Conservation (phyloP, 208 protist genomes). For the Leishmania tropica region DNA sequence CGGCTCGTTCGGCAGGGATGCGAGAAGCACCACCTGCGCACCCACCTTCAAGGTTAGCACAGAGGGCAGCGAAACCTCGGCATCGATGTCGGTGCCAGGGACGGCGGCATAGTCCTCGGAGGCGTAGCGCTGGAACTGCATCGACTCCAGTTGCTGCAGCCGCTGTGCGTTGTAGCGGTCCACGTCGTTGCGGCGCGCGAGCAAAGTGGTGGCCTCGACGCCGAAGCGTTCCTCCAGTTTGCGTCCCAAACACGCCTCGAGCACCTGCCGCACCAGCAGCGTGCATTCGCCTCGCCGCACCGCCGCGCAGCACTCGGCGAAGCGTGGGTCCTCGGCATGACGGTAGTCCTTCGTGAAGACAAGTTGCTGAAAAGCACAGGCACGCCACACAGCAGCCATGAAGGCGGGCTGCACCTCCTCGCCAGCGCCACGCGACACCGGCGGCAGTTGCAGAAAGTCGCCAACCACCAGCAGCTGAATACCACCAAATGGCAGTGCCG, state of each 20-base stretch:
- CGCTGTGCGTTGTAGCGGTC: conserved; percentile 51
- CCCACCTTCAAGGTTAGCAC: conserved; percentile 63
- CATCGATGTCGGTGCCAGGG: conserved; percentile 60
- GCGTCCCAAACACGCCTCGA: conserved; percentile 42
- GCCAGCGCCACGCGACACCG: conserved; percentile 38
- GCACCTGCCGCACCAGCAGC: conserved; percentile 43
- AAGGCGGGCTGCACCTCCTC: conserved; percentile 67
- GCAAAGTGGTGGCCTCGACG: conserved; percentile 54
- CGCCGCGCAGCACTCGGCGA: conserved; percentile 50
- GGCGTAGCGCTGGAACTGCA: conserved; percentile 55
- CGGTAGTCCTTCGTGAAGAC: conserved; percentile 48
- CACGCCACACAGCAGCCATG: conserved; percentile 43
- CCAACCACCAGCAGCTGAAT: conserved; percentile 91
- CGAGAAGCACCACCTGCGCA: conserved; percentile 77
- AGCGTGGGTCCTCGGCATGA: conserved; percentile 40
- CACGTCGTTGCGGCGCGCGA: conserved; percentile 54
- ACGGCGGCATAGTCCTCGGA: conserved; percentile 77
- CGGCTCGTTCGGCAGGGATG: conserved; percentile 40
- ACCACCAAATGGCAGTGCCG: conserved; percentile 70
- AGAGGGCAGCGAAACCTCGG: conserved; percentile 54
- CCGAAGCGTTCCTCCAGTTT: conserved; percentile 33
- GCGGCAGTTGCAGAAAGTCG: conserved; percentile 90
- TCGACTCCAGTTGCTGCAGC: conserved; percentile 45
- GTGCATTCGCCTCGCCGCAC: conserved; percentile 66
- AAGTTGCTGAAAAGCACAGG: conserved; percentile 38